Conservation (phyloP, 768 basidiomycete species). For the Boletus edulis region DNA sequence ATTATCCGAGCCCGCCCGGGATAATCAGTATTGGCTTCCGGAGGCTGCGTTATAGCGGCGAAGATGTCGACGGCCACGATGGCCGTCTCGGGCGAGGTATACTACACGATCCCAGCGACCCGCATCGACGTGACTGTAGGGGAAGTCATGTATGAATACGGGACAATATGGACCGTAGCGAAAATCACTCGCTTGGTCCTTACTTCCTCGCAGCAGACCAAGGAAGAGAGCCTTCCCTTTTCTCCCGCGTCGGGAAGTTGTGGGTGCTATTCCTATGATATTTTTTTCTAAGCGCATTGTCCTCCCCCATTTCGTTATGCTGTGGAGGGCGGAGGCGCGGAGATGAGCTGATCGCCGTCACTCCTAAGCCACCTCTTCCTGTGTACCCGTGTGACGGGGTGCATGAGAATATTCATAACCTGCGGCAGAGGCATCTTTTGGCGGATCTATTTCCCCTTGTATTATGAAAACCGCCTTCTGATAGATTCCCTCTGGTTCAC, state of each 20-base stretch:
- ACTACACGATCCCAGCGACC: conserved; percentile 8
- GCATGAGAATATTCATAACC: conserved; percentile 9
- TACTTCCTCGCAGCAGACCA: conserved; percentile 4
- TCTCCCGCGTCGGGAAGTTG: neutral
- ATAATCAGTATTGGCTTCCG: conserved; percentile 6
- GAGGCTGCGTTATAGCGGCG: conserved; percentile 14
- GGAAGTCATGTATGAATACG: conserved; percentile 1
- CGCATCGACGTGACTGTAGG: conserved; percentile 11
- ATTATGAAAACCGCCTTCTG: conserved; percentile 1
- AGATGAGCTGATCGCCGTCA: conserved; percentile 30
- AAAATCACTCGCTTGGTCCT: neutral
- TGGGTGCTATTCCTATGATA: neutral
- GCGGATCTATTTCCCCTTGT: neutral
- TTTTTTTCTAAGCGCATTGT: conserved; percentile 1
- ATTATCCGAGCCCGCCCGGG: conserved; percentile 2
- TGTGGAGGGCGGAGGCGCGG: conserved; percentile 18
- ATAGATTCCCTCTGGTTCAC: conserved; percentile 1
- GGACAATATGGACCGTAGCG: neutral
- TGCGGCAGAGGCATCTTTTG: conserved; percentile 1
- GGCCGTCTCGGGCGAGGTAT: neutral
- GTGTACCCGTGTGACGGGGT: conserved; percentile 12
- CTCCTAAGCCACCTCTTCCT: conserved; percentile 21
- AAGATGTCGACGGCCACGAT: conserved; percentile 10
- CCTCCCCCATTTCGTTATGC: conserved; percentile 12
- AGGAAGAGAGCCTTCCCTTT: conserved; percentile 2